Conservation (phyloP, 306 rosid genomes). For the Vachellia collinsii region DNA sequence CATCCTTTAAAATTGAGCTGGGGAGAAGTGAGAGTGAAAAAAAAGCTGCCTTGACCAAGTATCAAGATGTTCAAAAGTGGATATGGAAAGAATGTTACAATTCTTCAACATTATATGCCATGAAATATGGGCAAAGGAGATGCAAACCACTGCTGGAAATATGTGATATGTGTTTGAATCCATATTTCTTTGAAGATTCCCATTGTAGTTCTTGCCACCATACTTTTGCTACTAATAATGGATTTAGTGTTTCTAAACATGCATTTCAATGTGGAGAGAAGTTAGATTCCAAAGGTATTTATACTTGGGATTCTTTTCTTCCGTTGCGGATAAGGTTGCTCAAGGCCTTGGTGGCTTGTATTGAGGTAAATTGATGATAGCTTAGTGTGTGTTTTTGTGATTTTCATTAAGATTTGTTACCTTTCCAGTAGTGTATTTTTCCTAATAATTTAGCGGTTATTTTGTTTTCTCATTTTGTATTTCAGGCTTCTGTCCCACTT, state of each 20-base stretch:
- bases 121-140: conserved; percentile 75
- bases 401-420: conserved; percentile 20
- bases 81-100: conserved; percentile 80
- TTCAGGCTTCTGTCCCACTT: conserved; percentile 75
- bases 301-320: conserved; percentile 60
- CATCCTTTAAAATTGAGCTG: conserved; percentile 83
- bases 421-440: conserved; percentile 11
- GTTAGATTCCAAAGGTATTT: conserved; percentile 46
- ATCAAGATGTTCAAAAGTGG: conserved; percentile 94
- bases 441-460: conserved; percentile 8
- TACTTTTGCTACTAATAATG: conserved; percentile 52
- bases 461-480: conserved; percentile 34
- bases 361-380: conserved; percentile 69
- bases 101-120: conserved; percentile 66
- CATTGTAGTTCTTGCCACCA: conserved; percentile 88
- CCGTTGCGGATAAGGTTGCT: conserved; percentile 80
- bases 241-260: conserved; percentile 62
- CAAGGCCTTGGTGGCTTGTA: conserved; percentile 64
- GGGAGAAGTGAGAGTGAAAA: conserved; percentile 78
- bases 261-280: conserved; percentile 66
- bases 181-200: conserved; percentile 66
- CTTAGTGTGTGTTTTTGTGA: conserved; percentile 26
- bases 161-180: conserved; percentile 69
- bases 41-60: conserved; percentile 73
- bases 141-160: conserved; percentile 65